Base-by-base conservation (phyloP, 1,284 basidiomycete species). In the Leccinum insolens region DNA sequence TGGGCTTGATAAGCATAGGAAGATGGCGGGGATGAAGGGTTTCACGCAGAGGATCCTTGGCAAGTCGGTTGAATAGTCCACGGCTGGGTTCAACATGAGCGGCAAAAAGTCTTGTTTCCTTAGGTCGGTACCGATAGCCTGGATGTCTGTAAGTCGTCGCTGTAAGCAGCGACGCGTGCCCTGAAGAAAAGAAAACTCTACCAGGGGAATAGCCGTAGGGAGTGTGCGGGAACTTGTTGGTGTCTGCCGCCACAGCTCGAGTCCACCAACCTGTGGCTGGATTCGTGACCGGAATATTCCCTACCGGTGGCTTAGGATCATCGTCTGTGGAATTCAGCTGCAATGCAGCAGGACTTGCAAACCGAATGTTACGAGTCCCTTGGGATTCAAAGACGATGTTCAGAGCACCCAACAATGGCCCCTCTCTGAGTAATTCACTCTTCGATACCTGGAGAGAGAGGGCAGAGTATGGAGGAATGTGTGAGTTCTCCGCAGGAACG, bases 241-340 rank as follows among this genome's bases (percentile, higher is more conserved):
- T 39, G 52, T 72, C 65, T 4, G 3, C 12, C 49, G 60, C 1
- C 0, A 3, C 1, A 9, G 63, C 20, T 25, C 70, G 28, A 64
- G 67, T 72, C 70, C 71, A 71, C 70, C 70, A 71, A 3, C 68
- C 71, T 1, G 68, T 69, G 17, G 70, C 65, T 25, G 62, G 62
- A 8, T 67, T 71, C 22, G 68, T 71, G 37, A 34, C 17, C 3
- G 70, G 71, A 14, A 72, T 72, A 6, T 49, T 57, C 4, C 52
- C 28, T 9, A 14, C 12, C 25, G 52, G 1, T 39, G 28, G 7
- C 15, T 62, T 17, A 14, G 25, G 44, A 44, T 1, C 41, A 12
- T 31, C 25, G 9, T 55, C 37, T 37, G 37, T 37, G 37, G 37
- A 37, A 37, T 37, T 69, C 4, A 63, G 22, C 44, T 62, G 34